These are phyloP conservation scores for Conticribra weissflogii DNA, from an alignment of 108 stramenopile species.

Conservation along the genomic window DNA sequence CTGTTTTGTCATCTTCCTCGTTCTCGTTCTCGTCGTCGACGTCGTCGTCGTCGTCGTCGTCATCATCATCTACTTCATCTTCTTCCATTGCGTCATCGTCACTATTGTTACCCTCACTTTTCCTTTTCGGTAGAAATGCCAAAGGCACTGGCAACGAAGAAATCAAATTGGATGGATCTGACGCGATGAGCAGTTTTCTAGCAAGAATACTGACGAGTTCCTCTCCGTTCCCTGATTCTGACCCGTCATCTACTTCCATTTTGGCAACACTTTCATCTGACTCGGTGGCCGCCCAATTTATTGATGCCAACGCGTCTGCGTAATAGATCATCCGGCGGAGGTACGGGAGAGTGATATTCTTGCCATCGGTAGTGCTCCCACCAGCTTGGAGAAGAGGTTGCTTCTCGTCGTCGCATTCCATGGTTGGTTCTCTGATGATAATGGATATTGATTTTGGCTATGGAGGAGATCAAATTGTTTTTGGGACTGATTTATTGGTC, in stretches of 20 bases:
- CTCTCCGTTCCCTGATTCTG: constrained; percentile 30
- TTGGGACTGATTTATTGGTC: too few relatives aligned
- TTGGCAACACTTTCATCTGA: neutral
- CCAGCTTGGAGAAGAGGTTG: neutral
- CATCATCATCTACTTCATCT: neutral
- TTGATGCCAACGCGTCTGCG: constrained; percentile 21
- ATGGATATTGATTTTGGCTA: too few relatives aligned
- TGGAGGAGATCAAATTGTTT: too few relatives aligned
- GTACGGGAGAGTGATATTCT: constrained; percentile 20
- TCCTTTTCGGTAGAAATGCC: constrained; percentile 24
- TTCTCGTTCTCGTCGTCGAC: neutral
- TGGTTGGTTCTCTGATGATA: too few relatives aligned
- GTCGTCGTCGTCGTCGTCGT: neutral
- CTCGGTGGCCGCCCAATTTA: neutral
- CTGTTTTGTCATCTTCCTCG: constrained; percentile 19
- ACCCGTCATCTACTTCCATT: neutral
- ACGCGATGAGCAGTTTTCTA: constrained; percentile 24
- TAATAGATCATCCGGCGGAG: constrained; percentile 33
- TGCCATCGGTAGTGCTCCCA: neutral
- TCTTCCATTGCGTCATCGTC: constrained; percentile 7
- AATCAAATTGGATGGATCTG: constrained; percentile 35
- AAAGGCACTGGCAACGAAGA: constrained; percentile 33
- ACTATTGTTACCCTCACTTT: neutral
- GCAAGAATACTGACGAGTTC: constrained; percentile 32
- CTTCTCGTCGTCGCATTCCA: neutral